A percentile compares a stretch with the other conserved stretches of the same genome.
Conservation (phyloP, 164 flowering plant genomes). For the Warburgia ugandensis region DNA sequence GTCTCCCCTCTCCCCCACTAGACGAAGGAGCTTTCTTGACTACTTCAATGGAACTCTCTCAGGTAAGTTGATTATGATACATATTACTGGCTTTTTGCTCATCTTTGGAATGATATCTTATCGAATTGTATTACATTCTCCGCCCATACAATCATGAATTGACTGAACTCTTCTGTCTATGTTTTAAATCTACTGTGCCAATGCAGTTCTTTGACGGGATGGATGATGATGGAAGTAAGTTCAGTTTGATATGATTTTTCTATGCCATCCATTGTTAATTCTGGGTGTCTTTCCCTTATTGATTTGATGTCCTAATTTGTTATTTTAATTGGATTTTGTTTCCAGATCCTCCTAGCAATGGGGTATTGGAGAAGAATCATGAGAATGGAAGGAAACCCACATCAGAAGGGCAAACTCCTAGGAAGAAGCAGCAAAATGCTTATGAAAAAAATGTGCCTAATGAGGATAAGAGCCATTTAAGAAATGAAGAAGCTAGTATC, state of each 20-base stretch:
- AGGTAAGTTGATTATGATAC: constrained; percentile 26
- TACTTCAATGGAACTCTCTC: constrained; percentile 58
- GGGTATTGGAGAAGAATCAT: constrained; percentile 42
- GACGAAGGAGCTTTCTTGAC: constrained; percentile 70
- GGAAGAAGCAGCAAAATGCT: constrained; percentile 19
- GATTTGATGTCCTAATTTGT: not conserved
- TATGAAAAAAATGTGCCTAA: constrained; percentile 14
- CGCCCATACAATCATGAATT: too few relatives aligned
- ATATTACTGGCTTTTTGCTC: not conserved
- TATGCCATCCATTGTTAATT: not conserved
- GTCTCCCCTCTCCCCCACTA: constrained; percentile 89
- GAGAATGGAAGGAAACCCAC: constrained; percentile 36
- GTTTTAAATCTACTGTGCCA: constrained; percentile 1
- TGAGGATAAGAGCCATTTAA: constrained; percentile 22
- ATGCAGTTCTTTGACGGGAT: constrained; percentile 96
- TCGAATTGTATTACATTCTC: too few relatives aligned
- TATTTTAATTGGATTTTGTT: constrained; percentile 17
- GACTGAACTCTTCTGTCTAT: not conserved
- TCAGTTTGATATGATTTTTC: constrained; percentile 2
- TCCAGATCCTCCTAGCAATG: constrained; percentile 62
- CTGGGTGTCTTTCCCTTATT: constrained; percentile 10
- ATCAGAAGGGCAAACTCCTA: constrained; percentile 19
- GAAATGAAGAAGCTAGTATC: constrained; percentile 19
- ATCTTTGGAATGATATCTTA: not conserved
- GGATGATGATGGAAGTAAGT: constrained; percentile 99